These are phyloP conservation scores for Endotrypanum monterogeii DNA, from an alignment of 208 protist genomes.

Conservation along the genomic window DNA sequence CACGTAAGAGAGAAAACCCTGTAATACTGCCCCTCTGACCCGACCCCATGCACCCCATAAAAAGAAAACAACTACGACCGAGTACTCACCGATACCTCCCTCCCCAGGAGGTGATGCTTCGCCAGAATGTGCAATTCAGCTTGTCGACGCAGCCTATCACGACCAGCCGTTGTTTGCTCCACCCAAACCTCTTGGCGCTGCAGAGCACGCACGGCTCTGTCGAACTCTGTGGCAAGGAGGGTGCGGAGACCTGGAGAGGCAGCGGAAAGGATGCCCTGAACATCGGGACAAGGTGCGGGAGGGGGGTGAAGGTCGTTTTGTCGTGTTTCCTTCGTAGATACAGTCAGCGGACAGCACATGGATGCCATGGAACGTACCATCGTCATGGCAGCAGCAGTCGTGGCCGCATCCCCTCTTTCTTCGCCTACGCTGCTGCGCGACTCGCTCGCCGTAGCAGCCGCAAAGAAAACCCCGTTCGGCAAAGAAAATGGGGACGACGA, in stretches of 20 bases:
- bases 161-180: not conserved
- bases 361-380: not conserved
- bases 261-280: not conserved
- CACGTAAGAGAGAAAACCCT: no score
- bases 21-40: no score
- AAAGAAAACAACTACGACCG: not conserved
- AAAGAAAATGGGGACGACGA: not conserved
- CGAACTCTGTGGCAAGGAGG: not conserved
- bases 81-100: not conserved
- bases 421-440: not conserved
- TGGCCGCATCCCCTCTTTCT: not conserved
- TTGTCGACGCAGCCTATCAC: constrained; percentile 2
- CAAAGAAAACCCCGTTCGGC: not conserved
- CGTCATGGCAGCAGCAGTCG: not conserved
- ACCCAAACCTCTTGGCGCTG: constrained; percentile 10
- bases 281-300: not conserved
- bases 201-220: constrained; percentile 1
- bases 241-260: not conserved
- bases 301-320: not conserved
- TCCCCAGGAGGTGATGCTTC: not conserved
- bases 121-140: not conserved
- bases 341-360: not conserved
- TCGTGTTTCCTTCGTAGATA: not conserved
- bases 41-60: no score
- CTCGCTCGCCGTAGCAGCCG: not conserved